These are phyloP conservation scores for Cystobasidium slooffiae DNA, from an alignment of 1,284 basidiomycete genomes.

Conservation along the genomic window DNA sequence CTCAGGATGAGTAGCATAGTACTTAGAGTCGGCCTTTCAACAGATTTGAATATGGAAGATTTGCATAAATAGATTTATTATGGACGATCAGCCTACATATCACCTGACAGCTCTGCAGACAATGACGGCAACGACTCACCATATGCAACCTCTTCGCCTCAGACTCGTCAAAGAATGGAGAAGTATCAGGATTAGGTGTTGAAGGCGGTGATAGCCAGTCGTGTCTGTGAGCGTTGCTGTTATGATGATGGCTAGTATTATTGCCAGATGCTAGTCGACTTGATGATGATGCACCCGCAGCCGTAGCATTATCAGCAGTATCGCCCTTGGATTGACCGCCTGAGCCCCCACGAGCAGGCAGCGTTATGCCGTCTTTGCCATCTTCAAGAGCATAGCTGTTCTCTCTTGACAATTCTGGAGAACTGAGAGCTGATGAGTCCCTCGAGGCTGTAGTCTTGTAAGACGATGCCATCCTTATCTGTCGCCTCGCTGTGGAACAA, in stretches of 20 bases:
- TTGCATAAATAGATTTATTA: too few relatives aligned
- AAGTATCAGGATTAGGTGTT: conserved; percentile 23
- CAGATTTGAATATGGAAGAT: too few relatives aligned
- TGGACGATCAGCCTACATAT: too few relatives aligned
- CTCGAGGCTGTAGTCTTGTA: conserved; percentile 4
- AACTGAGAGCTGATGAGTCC: conserved; percentile 8
- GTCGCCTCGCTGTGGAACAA: not conserved
- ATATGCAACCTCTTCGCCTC: conserved; percentile 36
- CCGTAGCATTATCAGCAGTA: not conserved
- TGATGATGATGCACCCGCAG: conserved; percentile 11
- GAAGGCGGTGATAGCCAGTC: conserved; percentile 44
- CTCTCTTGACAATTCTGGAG: conserved; percentile 13
- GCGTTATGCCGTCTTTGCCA: conserved; percentile 11
- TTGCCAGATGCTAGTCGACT: not conserved
- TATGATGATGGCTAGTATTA: not conserved
- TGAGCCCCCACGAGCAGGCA: not conserved
- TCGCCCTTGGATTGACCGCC: too few relatives aligned
- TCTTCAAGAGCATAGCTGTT: conserved; percentile 15
- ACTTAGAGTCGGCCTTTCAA: conserved; percentile 37
- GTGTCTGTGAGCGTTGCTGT: not conserved
- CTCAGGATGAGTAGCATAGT: conserved; percentile 38
- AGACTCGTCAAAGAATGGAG: conserved; percentile 42
- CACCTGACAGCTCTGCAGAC: too few relatives aligned
- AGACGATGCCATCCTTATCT: not conserved
- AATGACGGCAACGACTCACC: conserved; percentile 16